These are phyloP conservation scores for Ustilago cynodontis DNA, from an alignment of 1,284 basidiomycete species.

Conservation along the genomic window DNA sequence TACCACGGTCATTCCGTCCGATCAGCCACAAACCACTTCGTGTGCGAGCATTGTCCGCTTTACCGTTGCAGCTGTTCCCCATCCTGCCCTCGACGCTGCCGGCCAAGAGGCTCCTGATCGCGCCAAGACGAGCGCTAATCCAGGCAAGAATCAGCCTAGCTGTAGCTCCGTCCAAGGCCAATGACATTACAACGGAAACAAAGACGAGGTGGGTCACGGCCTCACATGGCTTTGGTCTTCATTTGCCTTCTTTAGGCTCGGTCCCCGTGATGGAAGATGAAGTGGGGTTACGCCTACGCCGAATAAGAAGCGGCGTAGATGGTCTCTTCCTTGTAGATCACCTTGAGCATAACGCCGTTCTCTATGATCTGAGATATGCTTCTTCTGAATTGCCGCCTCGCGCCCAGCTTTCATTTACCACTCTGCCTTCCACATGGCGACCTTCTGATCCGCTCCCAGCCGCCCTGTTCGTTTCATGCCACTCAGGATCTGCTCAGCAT, in stretches of 20 bases:
- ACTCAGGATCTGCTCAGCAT: neutral
- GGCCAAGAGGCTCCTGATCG: neutral
- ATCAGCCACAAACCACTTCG: too few species aligned
- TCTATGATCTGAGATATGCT: neutral
- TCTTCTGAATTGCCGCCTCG: conserved; percentile 4
- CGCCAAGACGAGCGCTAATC: neutral
- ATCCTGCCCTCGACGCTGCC: neutral
- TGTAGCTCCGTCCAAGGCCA: too few species aligned
- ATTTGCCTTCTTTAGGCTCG: too few species aligned
- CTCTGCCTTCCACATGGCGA: neutral
- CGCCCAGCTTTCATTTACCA: neutral
- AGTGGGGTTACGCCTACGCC: too few species aligned
- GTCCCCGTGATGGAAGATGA: too few species aligned
- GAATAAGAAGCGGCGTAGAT: neutral
- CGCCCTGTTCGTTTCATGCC: neutral
- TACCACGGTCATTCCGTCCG: too few species aligned
- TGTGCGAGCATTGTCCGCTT: too few species aligned
- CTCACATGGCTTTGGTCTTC: neutral
- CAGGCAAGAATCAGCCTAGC: neutral
- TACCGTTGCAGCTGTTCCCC: neutral
- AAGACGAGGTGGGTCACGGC: too few species aligned
- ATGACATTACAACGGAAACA: too few species aligned
- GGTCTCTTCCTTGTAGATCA: neutral
- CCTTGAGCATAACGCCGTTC: too few species aligned
- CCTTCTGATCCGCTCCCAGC: conserved; percentile 2